These are phyloP conservation scores for Globisporangium cylindrosporum DNA, from an alignment of 352 stramenopile species.

Conservation along the genomic window DNA sequence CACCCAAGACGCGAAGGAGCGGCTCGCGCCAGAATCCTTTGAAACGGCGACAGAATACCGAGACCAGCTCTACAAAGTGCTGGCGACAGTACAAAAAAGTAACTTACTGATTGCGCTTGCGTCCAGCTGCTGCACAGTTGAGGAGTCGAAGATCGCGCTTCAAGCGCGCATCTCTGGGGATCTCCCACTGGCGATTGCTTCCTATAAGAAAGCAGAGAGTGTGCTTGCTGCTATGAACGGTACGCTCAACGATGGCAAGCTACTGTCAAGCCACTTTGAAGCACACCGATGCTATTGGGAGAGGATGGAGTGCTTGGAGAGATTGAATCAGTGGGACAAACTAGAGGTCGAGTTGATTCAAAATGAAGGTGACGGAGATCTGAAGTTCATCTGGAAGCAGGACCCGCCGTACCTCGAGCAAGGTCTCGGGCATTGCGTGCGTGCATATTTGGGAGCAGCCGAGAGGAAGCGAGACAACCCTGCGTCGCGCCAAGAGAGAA, in stretches of 20 bases:
- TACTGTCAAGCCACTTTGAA: slow-evolving; percentile 35
- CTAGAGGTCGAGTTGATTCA: slow-evolving; percentile 42
- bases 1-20: neutral
- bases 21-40: slow-evolving; percentile 10
- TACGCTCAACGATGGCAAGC: slow-evolving; percentile 26
- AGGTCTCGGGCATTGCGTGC: slow-evolving; percentile 51
- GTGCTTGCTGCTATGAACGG: slow-evolving; percentile 42
- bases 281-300: slow-evolving; percentile 62
- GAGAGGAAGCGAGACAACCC: slow-evolving; percentile 11
- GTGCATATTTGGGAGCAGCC: slow-evolving; percentile 37
- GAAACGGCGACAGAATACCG: slow-evolving; percentile 36
- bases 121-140: slow-evolving; percentile 43
- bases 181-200: slow-evolving; percentile 60
- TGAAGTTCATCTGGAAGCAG: slow-evolving; percentile 53
- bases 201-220: slow-evolving; percentile 67
- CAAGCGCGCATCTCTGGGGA: slow-evolving; percentile 68
- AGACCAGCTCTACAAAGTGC: slow-evolving; percentile 75
- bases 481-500: neutral
- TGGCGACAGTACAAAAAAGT: slow-evolving; percentile 60
- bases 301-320: slow-evolving; percentile 55
- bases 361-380: slow-evolving; percentile 14
- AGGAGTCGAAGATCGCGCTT: slow-evolving; percentile 58
- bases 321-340: slow-evolving; percentile 68
- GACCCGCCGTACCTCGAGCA: slow-evolving; percentile 65
- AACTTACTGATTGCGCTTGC: slow-evolving; percentile 63